phyloP scores from a whole-genome alignment of 2,329 filamentous ascomycete genomes.

The Diaporthe ilicicola region DNA sequence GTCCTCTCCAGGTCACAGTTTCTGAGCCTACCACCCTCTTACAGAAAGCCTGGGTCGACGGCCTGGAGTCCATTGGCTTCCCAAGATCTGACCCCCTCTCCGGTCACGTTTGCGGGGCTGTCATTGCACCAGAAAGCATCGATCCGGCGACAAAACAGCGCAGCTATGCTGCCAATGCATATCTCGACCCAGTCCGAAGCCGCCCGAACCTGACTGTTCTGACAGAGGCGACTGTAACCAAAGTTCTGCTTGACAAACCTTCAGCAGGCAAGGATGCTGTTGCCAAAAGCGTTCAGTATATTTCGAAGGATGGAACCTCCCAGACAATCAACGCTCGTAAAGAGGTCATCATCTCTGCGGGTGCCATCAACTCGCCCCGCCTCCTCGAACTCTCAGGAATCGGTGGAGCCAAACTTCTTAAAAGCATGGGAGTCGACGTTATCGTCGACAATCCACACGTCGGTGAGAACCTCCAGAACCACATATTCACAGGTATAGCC shows the following conservation, averaged over 20 bases:
- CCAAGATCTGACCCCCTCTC: conserved; percentile 28
- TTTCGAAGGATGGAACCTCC: background rate
- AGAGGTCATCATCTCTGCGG: conserved; percentile 38
- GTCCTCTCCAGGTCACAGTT: conserved; percentile 3
- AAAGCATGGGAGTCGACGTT: conserved; percentile 33
- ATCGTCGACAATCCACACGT: conserved; percentile 39
- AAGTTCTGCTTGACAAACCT: background rate
- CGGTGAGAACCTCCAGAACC: conserved; percentile 37
- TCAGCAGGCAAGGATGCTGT: background rate
- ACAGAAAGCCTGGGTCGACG: conserved; percentile 34
- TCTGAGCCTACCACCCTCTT: conserved; percentile 9
- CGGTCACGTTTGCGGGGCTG: conserved; percentile 15
- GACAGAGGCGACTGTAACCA: conserved; percentile 23
- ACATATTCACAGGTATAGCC: background rate
- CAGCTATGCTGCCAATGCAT: conserved; percentile 36
- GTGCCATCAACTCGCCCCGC: conserved; percentile 37
- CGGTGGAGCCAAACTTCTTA: conserved; percentile 35
- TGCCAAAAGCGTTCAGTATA: background rate
- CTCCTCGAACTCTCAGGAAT: conserved; percentile 41
- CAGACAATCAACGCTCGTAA: background rate
- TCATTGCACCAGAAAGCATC: conserved; percentile 28
- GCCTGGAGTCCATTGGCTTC: conserved; percentile 31
- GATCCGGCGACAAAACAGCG: conserved; percentile 34
- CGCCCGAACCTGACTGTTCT: conserved; percentile 34
- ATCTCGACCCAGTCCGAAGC: conserved; percentile 31